phyloP scores from a whole-genome alignment of 2,329 filamentous ascomycete species.

The Calonectria henricotiae region DNA sequence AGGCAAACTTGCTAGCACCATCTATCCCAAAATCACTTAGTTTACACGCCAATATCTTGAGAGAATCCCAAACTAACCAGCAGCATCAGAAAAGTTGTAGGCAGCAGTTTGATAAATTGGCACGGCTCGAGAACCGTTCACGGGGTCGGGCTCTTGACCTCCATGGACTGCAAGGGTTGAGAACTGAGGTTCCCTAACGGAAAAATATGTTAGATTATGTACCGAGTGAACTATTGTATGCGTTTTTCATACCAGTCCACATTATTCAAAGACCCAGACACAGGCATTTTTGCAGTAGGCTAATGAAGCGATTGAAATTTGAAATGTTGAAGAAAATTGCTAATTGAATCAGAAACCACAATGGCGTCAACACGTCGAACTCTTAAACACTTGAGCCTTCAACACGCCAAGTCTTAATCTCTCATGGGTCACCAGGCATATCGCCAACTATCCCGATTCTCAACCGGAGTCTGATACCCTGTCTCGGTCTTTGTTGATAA shows the following conservation, averaged over 20 bases:
- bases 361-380: neutral
- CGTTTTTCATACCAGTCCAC: constrained; percentile 5
- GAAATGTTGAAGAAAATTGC: neutral
- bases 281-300: constrained; percentile 4
- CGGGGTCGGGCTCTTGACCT: constrained; percentile 81
- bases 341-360: neutral
- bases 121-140: constrained; percentile 89
- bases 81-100: constrained; percentile 92
- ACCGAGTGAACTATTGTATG: neutral
- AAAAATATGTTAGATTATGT: neutral
- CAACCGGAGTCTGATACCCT: neutral
- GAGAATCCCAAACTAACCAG: constrained; percentile 55
- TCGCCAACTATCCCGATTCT: neutral
- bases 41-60: too few relatives aligned
- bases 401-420: neutral
- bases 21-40: neutral
- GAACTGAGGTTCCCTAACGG: constrained; percentile 66
- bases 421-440: neutral
- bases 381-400: neutral
- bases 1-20: constrained; percentile 84
- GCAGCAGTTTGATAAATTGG: constrained; percentile 85
- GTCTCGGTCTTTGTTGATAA: constrained; percentile 15
- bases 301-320: too few relatives aligned
- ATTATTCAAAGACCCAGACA: constrained; percentile 19
- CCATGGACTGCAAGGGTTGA: constrained; percentile 89